phyloP scores from a whole-genome alignment of 208 protist species.

The Blechomonas ayalai region DNA sequence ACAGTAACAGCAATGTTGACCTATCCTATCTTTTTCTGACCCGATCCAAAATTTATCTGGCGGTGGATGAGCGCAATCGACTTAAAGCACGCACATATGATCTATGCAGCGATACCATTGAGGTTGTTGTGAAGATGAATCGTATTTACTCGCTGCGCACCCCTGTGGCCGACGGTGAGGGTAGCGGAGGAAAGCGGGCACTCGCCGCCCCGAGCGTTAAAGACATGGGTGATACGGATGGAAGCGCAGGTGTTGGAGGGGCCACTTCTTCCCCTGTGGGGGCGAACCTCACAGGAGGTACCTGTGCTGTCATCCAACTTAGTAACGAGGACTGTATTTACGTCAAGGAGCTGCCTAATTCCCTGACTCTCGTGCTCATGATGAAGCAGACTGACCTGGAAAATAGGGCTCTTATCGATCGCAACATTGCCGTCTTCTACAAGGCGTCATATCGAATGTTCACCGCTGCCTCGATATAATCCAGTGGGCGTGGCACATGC shows the following conservation, averaged over 20 bases:
- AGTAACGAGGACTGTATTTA: slow-evolving; percentile 78
- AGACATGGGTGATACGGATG: neutral
- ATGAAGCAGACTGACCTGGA: slow-evolving; percentile 64
- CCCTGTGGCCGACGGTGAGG: neutral
- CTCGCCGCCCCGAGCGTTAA: slow-evolving; percentile 1
- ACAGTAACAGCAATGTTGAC: slow-evolving; percentile 83
- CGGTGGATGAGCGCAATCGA: slow-evolving; percentile 74
- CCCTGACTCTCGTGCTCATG: slow-evolving; percentile 81
- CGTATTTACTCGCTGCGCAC: slow-evolving; percentile 34
- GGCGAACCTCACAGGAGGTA: slow-evolving; percentile 13
- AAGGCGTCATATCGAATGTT: slow-evolving; percentile 68
- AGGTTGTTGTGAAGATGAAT: slow-evolving; percentile 71
- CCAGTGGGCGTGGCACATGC: neutral
- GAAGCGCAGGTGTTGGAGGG: neutral
- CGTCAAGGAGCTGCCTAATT: slow-evolving; percentile 77
- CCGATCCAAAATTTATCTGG: slow-evolving; percentile 81
- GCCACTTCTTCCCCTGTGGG: slow-evolving; percentile 9
- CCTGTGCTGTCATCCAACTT: slow-evolving; percentile 31
- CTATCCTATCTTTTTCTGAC: slow-evolving; percentile 84
- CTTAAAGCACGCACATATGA: slow-evolving; percentile 77
- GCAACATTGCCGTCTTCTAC: slow-evolving; percentile 83
- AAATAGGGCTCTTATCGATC: slow-evolving; percentile 69
- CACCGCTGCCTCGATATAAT: slow-evolving; percentile 8
- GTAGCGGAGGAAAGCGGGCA: neutral
- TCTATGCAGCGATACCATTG: slow-evolving; percentile 83